phyloP scores from a whole-genome alignment of 1,284 basidiomycete genomes.

The Jaminaea rosea region DNA sequence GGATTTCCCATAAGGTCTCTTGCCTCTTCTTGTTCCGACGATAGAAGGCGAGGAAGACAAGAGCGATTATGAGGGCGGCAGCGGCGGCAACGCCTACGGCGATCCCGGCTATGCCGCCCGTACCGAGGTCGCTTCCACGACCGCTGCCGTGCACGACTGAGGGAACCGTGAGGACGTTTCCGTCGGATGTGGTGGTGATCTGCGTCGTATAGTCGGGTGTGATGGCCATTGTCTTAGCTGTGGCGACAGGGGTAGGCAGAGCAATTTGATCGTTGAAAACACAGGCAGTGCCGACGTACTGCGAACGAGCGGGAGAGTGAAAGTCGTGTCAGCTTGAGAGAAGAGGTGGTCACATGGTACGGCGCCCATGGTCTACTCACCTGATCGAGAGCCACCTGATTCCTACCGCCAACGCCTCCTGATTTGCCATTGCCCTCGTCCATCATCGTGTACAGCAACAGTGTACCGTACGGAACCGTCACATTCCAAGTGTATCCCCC shows the following conservation, averaged over 20 bases:
- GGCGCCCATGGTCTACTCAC: conserved; percentile 17
- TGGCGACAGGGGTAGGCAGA: conserved; percentile 14
- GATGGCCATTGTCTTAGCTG: conserved; percentile 7
- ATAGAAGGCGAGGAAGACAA: conserved; percentile 20
- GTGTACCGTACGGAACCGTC: neutral
- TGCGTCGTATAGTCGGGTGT: conserved; percentile 20
- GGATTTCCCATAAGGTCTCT: conserved; percentile 8
- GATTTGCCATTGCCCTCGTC: neutral
- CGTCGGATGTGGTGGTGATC: conserved; percentile 18
- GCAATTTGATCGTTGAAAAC: conserved; percentile 8
- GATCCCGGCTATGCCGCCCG: conserved; percentile 5
- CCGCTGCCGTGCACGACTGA: conserved; percentile 16
- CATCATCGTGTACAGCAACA: neutral
- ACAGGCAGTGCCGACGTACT: conserved; percentile 18
- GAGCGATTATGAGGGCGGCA: conserved; percentile 13
- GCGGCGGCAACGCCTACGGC: conserved; percentile 15
- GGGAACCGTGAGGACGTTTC: conserved; percentile 16
- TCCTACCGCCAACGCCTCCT: neutral
- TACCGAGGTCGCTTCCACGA: neutral
- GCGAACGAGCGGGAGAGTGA: conserved; percentile 19
- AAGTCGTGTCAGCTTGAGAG: conserved; percentile 19
- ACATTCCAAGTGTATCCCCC: neutral
- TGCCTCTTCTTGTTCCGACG: conserved; percentile 14
- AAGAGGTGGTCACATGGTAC: conserved; percentile 17
- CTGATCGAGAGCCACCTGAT: conserved; percentile 1